These are phyloP conservation scores for Alternaria rosae DNA, from an alignment of 2,329 filamentous ascomycete species.

Conservation along the genomic window DNA sequence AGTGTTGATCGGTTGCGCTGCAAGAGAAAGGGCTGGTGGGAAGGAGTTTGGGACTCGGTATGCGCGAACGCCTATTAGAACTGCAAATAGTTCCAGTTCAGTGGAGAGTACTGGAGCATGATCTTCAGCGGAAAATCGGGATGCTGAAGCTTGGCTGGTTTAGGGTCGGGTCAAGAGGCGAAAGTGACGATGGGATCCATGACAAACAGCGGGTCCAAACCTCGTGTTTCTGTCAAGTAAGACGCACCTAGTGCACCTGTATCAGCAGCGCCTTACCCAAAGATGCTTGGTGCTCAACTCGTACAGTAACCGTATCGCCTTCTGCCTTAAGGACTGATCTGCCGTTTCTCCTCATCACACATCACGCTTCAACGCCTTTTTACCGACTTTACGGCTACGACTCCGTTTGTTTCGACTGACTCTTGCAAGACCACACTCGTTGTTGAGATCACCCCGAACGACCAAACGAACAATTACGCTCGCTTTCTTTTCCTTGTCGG, in stretches of 20 bases:
- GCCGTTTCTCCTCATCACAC: conserved; percentile 2
- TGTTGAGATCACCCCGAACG: not conserved
- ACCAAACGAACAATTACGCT: not conserved
- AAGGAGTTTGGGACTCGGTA: not conserved
- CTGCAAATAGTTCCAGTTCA: not conserved
- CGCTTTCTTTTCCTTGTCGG: not conserved
- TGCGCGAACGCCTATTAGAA: not conserved
- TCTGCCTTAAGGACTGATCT: conserved; percentile 23
- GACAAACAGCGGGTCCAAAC: conserved; percentile 10
- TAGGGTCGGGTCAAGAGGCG: conserved; percentile 11
- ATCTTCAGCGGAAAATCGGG: conserved; percentile 15
- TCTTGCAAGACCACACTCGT: not conserved
- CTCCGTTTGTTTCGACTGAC: conserved; percentile 3
- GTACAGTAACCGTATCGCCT: conserved; percentile 8
- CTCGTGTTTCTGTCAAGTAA: conserved; percentile 21
- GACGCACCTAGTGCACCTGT: conserved; percentile 19
- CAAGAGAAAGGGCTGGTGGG: not conserved
- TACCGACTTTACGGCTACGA: not conserved
- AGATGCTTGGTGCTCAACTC: not conserved
- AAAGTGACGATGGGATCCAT: conserved; percentile 3
- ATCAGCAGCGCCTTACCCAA: conserved; percentile 13
- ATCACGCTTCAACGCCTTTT: not conserved
- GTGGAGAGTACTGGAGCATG: not conserved
- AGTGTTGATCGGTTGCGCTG: not conserved
- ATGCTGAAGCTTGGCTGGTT: conserved; percentile 1